Conservation (phyloP, 2,329 filamentous ascomycete genomes). For the Neobulgaria alba region DNA sequence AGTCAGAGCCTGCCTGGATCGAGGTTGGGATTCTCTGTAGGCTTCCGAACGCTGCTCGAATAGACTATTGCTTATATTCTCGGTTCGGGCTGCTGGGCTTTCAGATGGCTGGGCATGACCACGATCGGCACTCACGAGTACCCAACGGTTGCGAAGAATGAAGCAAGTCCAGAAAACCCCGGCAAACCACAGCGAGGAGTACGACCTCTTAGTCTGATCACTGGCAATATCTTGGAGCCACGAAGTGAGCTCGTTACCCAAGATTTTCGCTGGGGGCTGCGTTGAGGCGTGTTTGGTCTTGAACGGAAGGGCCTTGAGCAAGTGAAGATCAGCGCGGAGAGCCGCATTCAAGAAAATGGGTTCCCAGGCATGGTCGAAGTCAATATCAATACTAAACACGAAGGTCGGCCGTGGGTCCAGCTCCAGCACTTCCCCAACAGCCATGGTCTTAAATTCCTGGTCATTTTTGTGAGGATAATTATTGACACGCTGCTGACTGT, state of each 20-base stretch:
- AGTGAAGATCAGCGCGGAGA: slow-evolving; percentile 38
- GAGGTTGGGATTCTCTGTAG: slow-evolving; percentile 2
- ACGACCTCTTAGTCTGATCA: slow-evolving; percentile 8
- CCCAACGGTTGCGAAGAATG: slow-evolving; percentile 52
- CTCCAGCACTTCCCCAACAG: slow-evolving; percentile 62
- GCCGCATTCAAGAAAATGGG: slow-evolving; percentile 61
- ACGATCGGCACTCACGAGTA: slow-evolving; percentile 51
- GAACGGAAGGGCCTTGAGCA: slow-evolving; percentile 7
- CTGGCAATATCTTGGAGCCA: slow-evolving; percentile 48
- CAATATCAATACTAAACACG: slow-evolving; percentile 53
- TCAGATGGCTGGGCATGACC: neutral
- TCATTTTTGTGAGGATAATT: too few species aligned
- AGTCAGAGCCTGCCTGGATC: slow-evolving; percentile 4
- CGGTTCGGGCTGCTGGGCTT: neutral
- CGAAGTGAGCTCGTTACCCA: slow-evolving; percentile 52
- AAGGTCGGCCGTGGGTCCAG: slow-evolving; percentile 69
- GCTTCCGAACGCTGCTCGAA: slow-evolving; percentile 3
- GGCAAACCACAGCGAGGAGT: neutral
- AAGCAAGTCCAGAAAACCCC: slow-evolving; percentile 55
- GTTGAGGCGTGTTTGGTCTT: slow-evolving; percentile 14
- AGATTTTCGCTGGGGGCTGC: slow-evolving; percentile 27
- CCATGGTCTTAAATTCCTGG: slow-evolving; percentile 31
- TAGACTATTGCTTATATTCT: neutral
- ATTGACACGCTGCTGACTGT: slow-evolving; percentile 1
- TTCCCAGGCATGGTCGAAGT: slow-evolving; percentile 40